Conservation (phyloP, 2,329 filamentous ascomycete species). For the Thelonectria rubi region DNA sequence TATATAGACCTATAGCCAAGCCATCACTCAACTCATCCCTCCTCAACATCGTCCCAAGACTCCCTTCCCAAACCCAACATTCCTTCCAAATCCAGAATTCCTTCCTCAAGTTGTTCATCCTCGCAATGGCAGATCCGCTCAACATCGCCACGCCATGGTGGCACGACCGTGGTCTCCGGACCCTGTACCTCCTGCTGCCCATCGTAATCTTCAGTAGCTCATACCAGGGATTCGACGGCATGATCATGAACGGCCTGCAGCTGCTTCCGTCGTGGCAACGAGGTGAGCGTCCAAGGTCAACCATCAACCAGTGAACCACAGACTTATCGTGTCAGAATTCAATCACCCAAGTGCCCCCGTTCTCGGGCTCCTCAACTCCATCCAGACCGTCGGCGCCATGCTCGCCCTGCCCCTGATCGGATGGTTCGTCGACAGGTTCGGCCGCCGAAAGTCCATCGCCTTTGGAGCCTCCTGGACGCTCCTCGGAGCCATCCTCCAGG, state of each 20-base stretch:
- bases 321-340: background rate
- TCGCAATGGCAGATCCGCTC: background rate
- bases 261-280: conserved; percentile 1
- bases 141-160: conserved; percentile 7
- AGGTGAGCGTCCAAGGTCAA: background rate
- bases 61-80: background rate
- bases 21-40: too few relatives aligned
- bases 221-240: background rate
- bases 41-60: too few relatives aligned
- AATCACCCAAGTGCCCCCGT: background rate
- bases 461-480: conserved; percentile 3
- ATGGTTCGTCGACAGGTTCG: conserved; percentile 2
- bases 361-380: conserved; percentile 12
- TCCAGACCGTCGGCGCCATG: conserved; percentile 9
- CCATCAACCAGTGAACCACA: too few relatives aligned
- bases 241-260: background rate
- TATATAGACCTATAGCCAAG: too few relatives aligned
- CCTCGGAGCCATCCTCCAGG: conserved; percentile 4
- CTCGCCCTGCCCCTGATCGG: conserved; percentile 4
- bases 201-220: conserved; percentile 10
- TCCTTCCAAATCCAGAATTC: background rate
- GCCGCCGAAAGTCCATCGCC: background rate
- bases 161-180: conserved; percentile 15
- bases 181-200: conserved; percentile 11
- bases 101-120: background rate